phyloP scores from a whole-genome alignment of 768 basidiomycete species.

The Lactarius indigo region DNA sequence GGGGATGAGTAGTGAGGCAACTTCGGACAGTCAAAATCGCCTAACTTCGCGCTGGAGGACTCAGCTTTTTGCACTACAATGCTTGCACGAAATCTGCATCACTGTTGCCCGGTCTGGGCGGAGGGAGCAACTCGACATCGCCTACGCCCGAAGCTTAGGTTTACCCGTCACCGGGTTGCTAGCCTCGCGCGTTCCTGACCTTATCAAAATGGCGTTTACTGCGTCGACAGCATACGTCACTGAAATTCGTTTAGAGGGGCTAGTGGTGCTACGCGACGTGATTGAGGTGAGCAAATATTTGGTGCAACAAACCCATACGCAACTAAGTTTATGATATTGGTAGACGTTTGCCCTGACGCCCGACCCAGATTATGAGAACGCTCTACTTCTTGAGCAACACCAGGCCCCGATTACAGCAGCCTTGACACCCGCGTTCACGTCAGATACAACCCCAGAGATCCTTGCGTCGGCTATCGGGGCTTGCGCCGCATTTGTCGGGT shows the following conservation, averaged over 20 bases:
- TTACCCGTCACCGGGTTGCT: constrained; percentile 60
- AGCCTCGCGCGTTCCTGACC: constrained; percentile 81
- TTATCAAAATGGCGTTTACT: constrained; percentile 98
- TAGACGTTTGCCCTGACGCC: constrained; percentile 84
- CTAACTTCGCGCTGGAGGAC: constrained; percentile 91
- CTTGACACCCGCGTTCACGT: constrained; percentile 91
- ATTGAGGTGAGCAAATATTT: constrained; percentile 62
- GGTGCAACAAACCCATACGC: not conserved
- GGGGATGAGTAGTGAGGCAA: constrained; percentile 44
- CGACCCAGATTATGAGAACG: constrained; percentile 91
- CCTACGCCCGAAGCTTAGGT: constrained; percentile 60
- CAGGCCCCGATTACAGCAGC: constrained; percentile 98
- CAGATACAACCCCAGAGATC: constrained; percentile 95
- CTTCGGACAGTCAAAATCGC: constrained; percentile 38
- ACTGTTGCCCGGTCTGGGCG: constrained; percentile 70
- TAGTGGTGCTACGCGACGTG: constrained; percentile 86
- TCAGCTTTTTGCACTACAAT: constrained; percentile 90
- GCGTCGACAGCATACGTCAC: constrained; percentile 96
- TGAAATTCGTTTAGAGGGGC: constrained; percentile 88
- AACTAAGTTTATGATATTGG: constrained; percentile 10
- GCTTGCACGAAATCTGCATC: constrained; percentile 83
- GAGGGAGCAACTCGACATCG: constrained; percentile 80
- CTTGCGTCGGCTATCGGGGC: constrained; percentile 88
- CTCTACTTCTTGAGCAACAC: constrained; percentile 89
- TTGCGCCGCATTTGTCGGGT: constrained; percentile 93